A percentile compares a stretch with the other conserved stretches of the same genome.
phyloP scores from a whole-genome alignment of 352 stramenopile genomes.

The Ochromonadaceae sp. region DNA sequence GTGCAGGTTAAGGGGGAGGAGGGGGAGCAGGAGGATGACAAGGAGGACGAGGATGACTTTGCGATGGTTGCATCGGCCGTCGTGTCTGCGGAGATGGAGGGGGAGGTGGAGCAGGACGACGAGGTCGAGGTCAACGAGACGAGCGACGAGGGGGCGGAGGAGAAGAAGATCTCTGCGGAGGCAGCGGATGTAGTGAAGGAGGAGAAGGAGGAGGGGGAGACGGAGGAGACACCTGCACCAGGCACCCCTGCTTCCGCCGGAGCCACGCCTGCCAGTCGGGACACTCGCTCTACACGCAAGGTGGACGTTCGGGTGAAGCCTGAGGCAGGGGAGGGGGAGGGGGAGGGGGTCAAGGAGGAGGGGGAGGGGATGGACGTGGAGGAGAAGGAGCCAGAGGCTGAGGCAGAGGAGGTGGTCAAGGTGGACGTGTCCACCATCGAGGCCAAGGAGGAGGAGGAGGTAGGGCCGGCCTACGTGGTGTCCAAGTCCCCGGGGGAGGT shows the following conservation, averaged over 20 bases:
- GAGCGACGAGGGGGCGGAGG: slow-evolving; percentile 13
- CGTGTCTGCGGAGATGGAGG: neutral
- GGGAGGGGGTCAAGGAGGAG: no score
- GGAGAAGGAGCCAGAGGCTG: slow-evolving; percentile 18
- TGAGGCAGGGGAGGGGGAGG: no score
- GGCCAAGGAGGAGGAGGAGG: slow-evolving; percentile 21
- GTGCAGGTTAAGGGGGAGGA: neutral
- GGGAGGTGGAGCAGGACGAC: slow-evolving; percentile 4
- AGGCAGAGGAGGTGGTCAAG: slow-evolving; percentile 7
- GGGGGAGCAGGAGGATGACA: slow-evolving; percentile 23
- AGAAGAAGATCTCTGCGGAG: slow-evolving; percentile 23
- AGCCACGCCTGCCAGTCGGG: no score
- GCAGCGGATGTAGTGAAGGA: slow-evolving; percentile 31
- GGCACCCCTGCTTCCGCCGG: no score
- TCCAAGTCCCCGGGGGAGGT: no score
- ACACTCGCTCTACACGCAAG: no score
- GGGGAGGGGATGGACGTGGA: slow-evolving; percentile 10
- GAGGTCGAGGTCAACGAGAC: slow-evolving; percentile 7
- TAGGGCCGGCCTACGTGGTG: no score
- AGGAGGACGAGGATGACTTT: slow-evolving; percentile 22
- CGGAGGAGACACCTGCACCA: no score
- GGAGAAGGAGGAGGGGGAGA: slow-evolving; percentile 64
- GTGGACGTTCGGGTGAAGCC: no score
- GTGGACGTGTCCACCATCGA: neutral
- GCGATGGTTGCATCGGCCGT: neutral